Conservation (phyloP, 1,139 yeast genomes). For the Petasospora fabianii region DNA sequence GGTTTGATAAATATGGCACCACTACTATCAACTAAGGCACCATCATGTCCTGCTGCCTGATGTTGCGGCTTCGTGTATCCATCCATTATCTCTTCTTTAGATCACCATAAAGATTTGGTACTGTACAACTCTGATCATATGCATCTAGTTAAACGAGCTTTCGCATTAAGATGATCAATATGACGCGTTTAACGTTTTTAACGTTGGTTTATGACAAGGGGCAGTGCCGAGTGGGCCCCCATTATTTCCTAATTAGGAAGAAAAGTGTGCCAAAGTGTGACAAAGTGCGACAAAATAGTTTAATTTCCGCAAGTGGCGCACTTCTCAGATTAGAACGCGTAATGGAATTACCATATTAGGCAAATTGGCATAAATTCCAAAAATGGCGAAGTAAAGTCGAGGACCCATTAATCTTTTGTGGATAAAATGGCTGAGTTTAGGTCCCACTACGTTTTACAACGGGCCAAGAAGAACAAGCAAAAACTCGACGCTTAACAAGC, state of each 20-base stretch:
- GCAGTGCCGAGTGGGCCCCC: not conserved
- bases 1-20: conserved; percentile 75
- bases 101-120: no score
- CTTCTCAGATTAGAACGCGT: no score
- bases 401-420: not conserved
- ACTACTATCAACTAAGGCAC: conserved; percentile 56
- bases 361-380: not conserved
- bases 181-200: no score
- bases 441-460: not conserved
- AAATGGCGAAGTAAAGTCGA: not conserved
- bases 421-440: not conserved
- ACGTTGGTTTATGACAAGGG: no score
- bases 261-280: not conserved
- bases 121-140: no score
- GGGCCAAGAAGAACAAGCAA: no score
- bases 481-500: no score
- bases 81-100: not conserved
- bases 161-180: not conserved
- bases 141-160: not conserved
- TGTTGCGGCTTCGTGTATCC: conserved; percentile 15
- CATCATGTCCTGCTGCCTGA: conserved; percentile 91
- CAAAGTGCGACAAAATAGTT: not conserved
- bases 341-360: not conserved
- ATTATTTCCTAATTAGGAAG: not conserved
- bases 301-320: not conserved